Base-by-base conservation (phyloP, 129 eudicot genomes). In the Glebionis coronaria region DNA sequence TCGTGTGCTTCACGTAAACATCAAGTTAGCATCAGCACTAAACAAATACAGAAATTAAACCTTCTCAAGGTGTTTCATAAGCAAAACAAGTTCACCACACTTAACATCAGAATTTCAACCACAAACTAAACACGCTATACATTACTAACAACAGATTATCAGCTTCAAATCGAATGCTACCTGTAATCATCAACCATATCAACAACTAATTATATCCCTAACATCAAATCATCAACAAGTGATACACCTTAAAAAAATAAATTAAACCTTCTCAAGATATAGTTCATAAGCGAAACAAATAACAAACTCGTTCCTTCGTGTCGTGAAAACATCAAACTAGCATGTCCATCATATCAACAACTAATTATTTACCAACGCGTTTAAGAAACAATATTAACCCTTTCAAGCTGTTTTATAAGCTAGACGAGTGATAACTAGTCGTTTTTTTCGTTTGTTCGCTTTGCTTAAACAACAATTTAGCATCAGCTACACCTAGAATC, bases 41-140 rank as follows among this genome's bases (percentile, higher is more conserved):
- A 55, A 13, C 15, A 29, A 27, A 46, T 56, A 9, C 57, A 74
- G 1, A 61, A 68, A 42, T 3, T 4, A 21, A 40, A 86, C 96
- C 96, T 92, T 92, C 71, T 92, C 95, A 55, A 92, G 98, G 74
- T 92, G 96, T 11, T 86, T 88, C 79, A 88, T 86, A 69, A 92
- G 90, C 15, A 96, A 88, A 51, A 86, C 61, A 38, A 92, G 95
- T 29, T 29, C 38, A 29, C 38, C 5, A 29, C 5, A 23, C 25
- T 23, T 23, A 23, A 23, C 25, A 23, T 23, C 25, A 23, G 25
- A 23, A 23, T 2, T 4, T 29, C 38, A 29, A 29, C 38, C 38
- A 29, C 38, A 29, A 29, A 29, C 38, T 4, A 29, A 29, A 29
- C 6, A 29, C 38, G 8, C 38, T 29, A 29, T 29, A 29, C 5